These are phyloP conservation scores for Eucalyptus victrix DNA, from an alignment of 345 rosid genomes.

Conservation along the genomic window DNA sequence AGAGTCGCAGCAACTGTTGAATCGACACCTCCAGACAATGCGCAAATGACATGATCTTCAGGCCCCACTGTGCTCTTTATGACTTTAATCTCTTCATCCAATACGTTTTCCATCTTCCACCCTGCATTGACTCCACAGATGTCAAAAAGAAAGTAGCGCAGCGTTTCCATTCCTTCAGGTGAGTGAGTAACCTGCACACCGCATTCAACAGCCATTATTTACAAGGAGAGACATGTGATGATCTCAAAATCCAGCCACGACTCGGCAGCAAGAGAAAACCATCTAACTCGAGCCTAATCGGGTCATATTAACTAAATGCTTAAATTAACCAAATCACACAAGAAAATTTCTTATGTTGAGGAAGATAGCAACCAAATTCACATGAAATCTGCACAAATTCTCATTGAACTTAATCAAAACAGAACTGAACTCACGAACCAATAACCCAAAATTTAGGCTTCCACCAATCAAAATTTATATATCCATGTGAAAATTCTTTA, in stretches of 20 bases:
- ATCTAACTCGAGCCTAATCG: neutral
- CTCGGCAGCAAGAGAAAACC: neutral
- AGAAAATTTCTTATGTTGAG: neutral
- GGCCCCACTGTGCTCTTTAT: conserved; percentile 54
- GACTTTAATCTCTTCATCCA: conserved; percentile 83
- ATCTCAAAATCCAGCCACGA: neutral
- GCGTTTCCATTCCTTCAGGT: conserved; percentile 87
- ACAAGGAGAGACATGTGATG: neutral
- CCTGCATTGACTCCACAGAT: conserved; percentile 66
- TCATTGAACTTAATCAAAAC: neutral
- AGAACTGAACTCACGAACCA: neutral
- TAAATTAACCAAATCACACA: neutral
- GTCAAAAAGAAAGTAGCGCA: conserved; percentile 58
- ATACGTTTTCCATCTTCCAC: conserved; percentile 87
- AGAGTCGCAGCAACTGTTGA: conserved; percentile 98
- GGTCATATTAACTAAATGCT: neutral
- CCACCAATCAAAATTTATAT: neutral
- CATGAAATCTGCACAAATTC: neutral
- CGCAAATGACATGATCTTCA: conserved; percentile 90
- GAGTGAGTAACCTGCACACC: conserved; percentile 80
- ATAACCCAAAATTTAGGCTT: neutral
- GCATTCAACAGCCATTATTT: neutral
- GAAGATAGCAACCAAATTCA: neutral
- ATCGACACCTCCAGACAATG: conserved; percentile 95
- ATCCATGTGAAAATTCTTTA: neutral